Evolutionary conservation across 73 alveolate species (phyloP).

Genomic region (Paramecium caudatum): DNA sequence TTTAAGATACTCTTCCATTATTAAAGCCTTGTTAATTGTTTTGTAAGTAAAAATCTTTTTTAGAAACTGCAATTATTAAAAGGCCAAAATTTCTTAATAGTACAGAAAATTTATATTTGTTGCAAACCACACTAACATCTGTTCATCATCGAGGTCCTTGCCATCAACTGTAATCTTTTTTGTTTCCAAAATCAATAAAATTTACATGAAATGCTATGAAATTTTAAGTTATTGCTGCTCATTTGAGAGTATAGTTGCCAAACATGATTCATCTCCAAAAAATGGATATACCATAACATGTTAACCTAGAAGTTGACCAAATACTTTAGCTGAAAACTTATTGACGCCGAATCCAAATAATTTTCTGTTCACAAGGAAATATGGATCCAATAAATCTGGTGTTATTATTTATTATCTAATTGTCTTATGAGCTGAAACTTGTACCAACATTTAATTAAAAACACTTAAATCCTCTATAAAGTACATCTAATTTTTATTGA

Average conservation of each 20-base stretch:
- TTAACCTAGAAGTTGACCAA: not conserved
- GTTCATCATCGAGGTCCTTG: not conserved
- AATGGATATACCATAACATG: slow-evolving; percentile 29
- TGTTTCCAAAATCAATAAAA: slow-evolving; percentile 52
- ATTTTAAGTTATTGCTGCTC: not conserved
- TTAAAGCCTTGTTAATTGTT: not conserved
- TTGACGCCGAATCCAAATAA: not conserved
- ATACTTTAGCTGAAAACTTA: not conserved
- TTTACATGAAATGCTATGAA: slow-evolving; percentile 6
- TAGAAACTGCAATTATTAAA: not conserved
- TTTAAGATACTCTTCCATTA: slow-evolving; percentile 21
- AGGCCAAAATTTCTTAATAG: not conserved
- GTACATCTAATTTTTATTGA: not conserved
- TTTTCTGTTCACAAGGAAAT: not conserved
- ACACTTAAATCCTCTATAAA: slow-evolving; percentile 8
- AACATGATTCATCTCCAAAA: not conserved
- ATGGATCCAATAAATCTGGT: not conserved
- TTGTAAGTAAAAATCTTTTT: not conserved
- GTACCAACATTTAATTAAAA: not conserved
- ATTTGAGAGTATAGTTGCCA: not conserved
- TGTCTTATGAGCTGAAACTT: slow-evolving; percentile 2
- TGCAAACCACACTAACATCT: slow-evolving; percentile 54
- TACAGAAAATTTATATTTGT: slow-evolving; percentile 1
- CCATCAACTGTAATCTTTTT: slow-evolving; percentile 14
- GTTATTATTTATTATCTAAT: slow-evolving; percentile 28